Percentiles rank a stretch among this genome's conserved stretches.
phyloP scores from a whole-genome alignment of 495 filamentous ascomycete genomes.

The Trichoderma gamsii region DNA sequence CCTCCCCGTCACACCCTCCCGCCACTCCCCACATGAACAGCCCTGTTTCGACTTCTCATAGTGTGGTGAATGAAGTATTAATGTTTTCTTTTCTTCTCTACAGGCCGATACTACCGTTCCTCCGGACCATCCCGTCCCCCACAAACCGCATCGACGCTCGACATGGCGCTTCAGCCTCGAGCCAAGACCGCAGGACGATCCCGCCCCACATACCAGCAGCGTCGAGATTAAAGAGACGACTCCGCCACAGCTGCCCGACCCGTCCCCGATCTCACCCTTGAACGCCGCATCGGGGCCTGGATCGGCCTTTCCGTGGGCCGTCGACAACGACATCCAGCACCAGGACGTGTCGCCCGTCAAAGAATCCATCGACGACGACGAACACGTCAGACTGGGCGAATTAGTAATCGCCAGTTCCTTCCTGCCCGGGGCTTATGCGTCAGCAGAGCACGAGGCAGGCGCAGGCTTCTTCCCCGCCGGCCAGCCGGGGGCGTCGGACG shows the following conservation, averaged over 20 bases:
- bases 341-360: not conserved
- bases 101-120: conserved; percentile 4
- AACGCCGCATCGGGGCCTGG: conserved; percentile 19
- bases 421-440: not conserved
- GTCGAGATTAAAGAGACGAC: conserved; percentile 12
- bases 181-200: conserved; percentile 5
- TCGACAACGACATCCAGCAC: not conserved
- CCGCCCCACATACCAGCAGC: conserved; percentile 13
- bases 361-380: not conserved
- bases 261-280: conserved; percentile 23
- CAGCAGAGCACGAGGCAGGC: not conserved
- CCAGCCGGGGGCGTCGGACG: not conserved
- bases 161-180: conserved; percentile 8
- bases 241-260: conserved; percentile 22
- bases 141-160: not conserved
- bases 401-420: not conserved
- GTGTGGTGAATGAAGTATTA: conserved; percentile 10
- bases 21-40: not conserved
- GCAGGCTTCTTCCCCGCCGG: not conserved
- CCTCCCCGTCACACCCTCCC: not conserved
- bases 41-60: not conserved
- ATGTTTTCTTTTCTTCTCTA: conserved; percentile 9
- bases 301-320: conserved; percentile 15
- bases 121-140: not conserved
- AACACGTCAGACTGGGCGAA: not conserved